Base-by-base conservation (phyloP, 495 filamentous ascomycete species). In the Corynascus novoguineensis region DNA sequence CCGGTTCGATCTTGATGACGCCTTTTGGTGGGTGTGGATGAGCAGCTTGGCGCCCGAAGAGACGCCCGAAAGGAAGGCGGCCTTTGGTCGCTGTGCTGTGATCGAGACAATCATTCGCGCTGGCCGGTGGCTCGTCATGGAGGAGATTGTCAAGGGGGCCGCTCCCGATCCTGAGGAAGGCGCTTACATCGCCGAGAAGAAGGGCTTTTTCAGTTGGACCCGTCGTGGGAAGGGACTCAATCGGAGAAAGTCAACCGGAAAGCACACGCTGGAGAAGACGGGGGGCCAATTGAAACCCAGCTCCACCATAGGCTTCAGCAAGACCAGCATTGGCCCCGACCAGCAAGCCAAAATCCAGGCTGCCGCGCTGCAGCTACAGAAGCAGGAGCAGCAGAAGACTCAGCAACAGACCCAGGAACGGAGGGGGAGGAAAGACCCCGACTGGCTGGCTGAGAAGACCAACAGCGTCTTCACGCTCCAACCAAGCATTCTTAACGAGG, bases 11-110 rank as follows among this genome's bases (percentile, higher is more conserved):
- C 75, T 97, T 11, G 93, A 98, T 65, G 93, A 97, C 67, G 86
- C 92, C 0, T 98, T 98, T 69, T 98, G 95, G 95, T 98, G 93
- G 93, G 93, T 97, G 24, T 98, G 93, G 93, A 97, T 97, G 79
- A 93, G 83, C 63, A 97, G 93, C 77, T 72, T 98, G 67, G 92
- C 92, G 2, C 86, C 83, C 7, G 93, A 98, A 63, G 93, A 98
- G 70, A 84, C 90, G 2, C 70, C 82, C 0, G 77, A 84, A 29
- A 83, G 93, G 54, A 98, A 98, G 70, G 86, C 91, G 4, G 89
- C 89, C 17, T 98, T 98, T 71, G 95, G 93, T 14, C 81, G 95
- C 59, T 97, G 95, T 66, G 90, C 93, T 19, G 78, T 98, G 15
- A 76, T 97, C 17, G 93, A 98, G 67, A 98, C 93, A 0, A 70